phyloP scores from a whole-genome alignment of 1,139 yeast species.

The Diutina ranongensis region DNA sequence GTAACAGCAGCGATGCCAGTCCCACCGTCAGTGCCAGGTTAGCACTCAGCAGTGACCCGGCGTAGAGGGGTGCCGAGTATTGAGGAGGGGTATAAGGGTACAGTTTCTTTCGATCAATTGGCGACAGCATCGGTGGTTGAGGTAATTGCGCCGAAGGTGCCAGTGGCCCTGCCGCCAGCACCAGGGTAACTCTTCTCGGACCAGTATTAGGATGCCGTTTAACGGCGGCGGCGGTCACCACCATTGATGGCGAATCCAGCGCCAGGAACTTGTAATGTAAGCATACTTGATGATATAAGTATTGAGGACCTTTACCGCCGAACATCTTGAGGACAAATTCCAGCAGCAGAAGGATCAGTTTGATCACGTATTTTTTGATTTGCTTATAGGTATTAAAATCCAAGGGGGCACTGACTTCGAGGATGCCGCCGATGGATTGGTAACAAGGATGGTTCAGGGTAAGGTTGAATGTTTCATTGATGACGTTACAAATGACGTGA shows the following conservation, averaged over 20 bases:
- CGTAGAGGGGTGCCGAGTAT: neutral
- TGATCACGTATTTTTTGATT: neutral
- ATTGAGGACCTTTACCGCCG: slow-evolving; percentile 3
- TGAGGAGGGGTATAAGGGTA: slow-evolving; percentile 2
- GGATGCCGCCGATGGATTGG: neutral
- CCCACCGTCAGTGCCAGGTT: neutral
- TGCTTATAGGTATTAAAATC: neutral
- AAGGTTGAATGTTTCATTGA: slow-evolving; percentile 20
- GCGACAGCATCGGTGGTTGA: neutral
- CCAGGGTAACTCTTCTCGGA: neutral
- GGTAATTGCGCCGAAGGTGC: neutral
- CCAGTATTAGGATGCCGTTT: neutral
- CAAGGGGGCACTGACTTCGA: neutral
- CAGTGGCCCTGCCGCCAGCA: neutral
- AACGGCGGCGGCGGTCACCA: neutral
- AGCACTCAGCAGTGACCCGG: neutral
- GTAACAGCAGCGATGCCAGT: slow-evolving; percentile 3
- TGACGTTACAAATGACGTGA: slow-evolving; percentile 23
- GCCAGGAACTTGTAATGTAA: neutral
- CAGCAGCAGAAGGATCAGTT: slow-evolving; percentile 3
- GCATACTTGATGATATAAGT: slow-evolving; percentile 4
- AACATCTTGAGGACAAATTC: slow-evolving; percentile 2
- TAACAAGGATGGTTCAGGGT: neutral
- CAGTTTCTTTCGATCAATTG: neutral
- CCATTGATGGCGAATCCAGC: neutral